A percentile compares a stretch with the other conserved stretches of the same genome.
These are phyloP conservation scores for Madurella fahalii DNA, from an alignment of 2,329 filamentous ascomycete genomes.

Conservation along the genomic window DNA sequence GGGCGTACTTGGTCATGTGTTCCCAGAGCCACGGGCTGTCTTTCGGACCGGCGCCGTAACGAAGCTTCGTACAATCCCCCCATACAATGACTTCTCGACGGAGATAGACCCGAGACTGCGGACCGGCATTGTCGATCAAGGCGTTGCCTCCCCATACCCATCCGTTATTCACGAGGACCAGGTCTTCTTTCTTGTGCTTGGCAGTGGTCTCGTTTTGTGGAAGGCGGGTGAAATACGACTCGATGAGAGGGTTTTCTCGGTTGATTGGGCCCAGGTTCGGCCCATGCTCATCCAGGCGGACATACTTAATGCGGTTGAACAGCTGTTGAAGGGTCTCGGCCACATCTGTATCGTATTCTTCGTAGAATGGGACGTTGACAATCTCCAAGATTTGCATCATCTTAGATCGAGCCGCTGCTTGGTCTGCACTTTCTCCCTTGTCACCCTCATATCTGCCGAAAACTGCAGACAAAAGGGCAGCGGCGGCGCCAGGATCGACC, in stretches of 20 bases:
- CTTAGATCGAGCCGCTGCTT: constrained; percentile 50
- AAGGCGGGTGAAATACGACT: constrained; percentile 90
- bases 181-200: constrained; percentile 69
- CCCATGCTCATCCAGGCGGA: constrained; percentile 86
- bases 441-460: constrained; percentile 64
- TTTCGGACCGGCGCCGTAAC: constrained; percentile 74
- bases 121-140: constrained; percentile 87
- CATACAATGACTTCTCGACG: constrained; percentile 94
- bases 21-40: constrained; percentile 96
- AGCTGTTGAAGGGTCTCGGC: constrained; percentile 83
- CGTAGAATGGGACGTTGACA: constrained; percentile 82
- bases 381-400: constrained; percentile 68
- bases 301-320: constrained; percentile 92
- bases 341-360: constrained; percentile 83
- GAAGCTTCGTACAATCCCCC: constrained; percentile 96
- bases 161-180: constrained; percentile 89
- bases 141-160: constrained; percentile 99
- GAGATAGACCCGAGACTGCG: constrained; percentile 87
- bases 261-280: constrained; percentile 81
- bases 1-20: constrained; percentile 90
- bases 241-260: constrained; percentile 74
- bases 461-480: constrained; percentile 62
- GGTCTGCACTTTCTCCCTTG: constrained; percentile 43
- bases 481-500: constrained; percentile 65
- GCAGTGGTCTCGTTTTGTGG: constrained; percentile 73